phyloP scores from a whole-genome alignment of 129 eudicot species.

The Silybum marianum region DNA sequence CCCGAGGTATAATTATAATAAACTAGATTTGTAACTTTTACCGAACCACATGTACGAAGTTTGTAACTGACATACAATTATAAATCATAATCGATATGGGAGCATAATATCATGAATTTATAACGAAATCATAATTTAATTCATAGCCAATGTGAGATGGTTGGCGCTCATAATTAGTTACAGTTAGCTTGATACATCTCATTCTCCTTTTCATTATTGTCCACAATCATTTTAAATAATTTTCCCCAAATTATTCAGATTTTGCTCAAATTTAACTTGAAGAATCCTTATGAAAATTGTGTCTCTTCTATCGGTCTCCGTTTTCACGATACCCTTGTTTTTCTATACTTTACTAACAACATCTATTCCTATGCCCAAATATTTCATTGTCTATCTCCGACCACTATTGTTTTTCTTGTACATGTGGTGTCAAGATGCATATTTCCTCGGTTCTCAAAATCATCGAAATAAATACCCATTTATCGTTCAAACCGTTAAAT shows the following conservation, averaged over 20 bases:
- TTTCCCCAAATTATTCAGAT: too few relatives aligned
- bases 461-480: background rate
- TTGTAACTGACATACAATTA: background rate
- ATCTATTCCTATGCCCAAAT: background rate
- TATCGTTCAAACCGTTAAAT: background rate
- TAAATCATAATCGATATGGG: background rate
- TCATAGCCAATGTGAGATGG: background rate
- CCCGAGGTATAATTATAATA: too few relatives aligned
- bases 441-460: background rate
- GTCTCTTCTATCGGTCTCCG: too few relatives aligned
- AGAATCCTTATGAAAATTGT: too few relatives aligned
- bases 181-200: too few relatives aligned
- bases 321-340: background rate
- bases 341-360: background rate
- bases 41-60: background rate
- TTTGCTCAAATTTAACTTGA: too few relatives aligned
- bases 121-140: background rate
- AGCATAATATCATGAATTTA: background rate
- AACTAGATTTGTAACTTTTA: too few relatives aligned
- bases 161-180: too few relatives aligned
- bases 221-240: background rate
- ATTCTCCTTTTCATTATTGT: too few relatives aligned
- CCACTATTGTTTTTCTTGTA: background rate
- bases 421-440: background rate
- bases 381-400: background rate